phyloP scores from a whole-genome alignment of 225 moss, liverwort and hornwort genomes.

The Neckera pumila region DNA sequence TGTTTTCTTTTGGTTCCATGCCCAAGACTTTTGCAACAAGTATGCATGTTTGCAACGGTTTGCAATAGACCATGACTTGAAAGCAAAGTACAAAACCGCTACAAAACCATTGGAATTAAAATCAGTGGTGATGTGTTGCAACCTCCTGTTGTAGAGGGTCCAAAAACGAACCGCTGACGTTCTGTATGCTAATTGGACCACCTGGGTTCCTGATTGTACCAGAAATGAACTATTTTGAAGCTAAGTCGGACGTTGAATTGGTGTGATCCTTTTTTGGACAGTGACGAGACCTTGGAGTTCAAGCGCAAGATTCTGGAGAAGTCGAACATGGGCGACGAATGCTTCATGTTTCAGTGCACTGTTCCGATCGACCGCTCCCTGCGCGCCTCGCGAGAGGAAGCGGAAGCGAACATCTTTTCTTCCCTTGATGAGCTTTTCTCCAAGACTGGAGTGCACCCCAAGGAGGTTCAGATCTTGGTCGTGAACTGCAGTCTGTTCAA shows the following conservation, averaged over 20 bases:
- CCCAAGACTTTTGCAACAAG: background rate
- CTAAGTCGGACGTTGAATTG: background rate
- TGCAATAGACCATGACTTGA: background rate
- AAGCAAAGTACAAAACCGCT: background rate
- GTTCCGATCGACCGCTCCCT: background rate
- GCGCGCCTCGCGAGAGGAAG: slow-evolving; percentile 5
- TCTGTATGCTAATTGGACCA: background rate
- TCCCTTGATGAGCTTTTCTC: slow-evolving; percentile 26
- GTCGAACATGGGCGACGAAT: slow-evolving; percentile 18
- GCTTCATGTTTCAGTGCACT: background rate
- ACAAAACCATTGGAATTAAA: background rate
- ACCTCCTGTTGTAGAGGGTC: background rate
- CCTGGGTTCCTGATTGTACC: background rate
- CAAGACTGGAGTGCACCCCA: slow-evolving; percentile 23
- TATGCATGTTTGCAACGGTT: background rate
- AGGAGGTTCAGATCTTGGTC: slow-evolving; percentile 10
- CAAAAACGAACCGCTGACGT: background rate
- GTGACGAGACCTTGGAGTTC: slow-evolving; percentile 11
- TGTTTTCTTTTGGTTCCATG: background rate
- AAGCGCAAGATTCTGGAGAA: slow-evolving; percentile 35
- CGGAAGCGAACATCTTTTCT: slow-evolving; percentile 7
- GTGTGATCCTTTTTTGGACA: background rate
- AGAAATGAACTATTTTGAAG: background rate
- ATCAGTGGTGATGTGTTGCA: background rate
- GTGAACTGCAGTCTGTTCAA: slow-evolving; percentile 39